These are phyloP conservation scores for Leishmania arabica DNA, from an alignment of 208 protist species.

Conservation along the genomic window DNA sequence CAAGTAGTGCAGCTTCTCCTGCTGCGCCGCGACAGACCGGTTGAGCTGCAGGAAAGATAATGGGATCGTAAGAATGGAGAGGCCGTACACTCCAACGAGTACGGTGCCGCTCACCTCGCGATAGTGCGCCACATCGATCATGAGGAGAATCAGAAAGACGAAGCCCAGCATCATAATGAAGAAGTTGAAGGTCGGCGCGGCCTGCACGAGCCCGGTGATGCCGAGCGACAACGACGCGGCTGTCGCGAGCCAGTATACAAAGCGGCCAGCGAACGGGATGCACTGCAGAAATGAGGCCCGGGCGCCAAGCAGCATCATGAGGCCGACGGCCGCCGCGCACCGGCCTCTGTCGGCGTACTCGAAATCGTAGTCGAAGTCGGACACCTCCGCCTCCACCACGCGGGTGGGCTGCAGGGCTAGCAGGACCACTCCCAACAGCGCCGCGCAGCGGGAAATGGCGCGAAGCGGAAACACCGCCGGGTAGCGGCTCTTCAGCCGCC, in stretches of 20 bases:
- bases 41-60: conserved; percentile 37
- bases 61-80: conserved; percentile 26
- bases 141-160: conserved; percentile 53
- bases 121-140: conserved; percentile 73
- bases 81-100: conserved; percentile 33
- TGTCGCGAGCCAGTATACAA: conserved; percentile 52
- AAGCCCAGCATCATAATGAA: conserved; percentile 48
- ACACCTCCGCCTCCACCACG: conserved; percentile 27
- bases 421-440: conserved; percentile 44
- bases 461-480: conserved; percentile 18
- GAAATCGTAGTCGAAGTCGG: conserved; percentile 48
- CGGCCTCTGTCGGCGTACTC: conserved; percentile 37
- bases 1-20: conserved; percentile 34
- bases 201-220: conserved; percentile 58
- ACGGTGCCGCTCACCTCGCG: conserved; percentile 40
- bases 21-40: conserved; percentile 19
- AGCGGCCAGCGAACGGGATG: conserved; percentile 38
- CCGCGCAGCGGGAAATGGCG: conserved; percentile 26
- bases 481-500: conserved; percentile 44
- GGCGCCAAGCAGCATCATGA: conserved; percentile 46
- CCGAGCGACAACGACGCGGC: conserved; percentile 47
- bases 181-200: conserved; percentile 46
- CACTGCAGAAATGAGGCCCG: conserved; percentile 37
- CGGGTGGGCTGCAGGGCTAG: conserved; percentile 54
- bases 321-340: conserved; percentile 34